A percentile compares a stretch with the other conserved stretches of the same genome.
Conservation (phyloP, 495 filamentous ascomycete species). For the Xylaria acuta region DNA sequence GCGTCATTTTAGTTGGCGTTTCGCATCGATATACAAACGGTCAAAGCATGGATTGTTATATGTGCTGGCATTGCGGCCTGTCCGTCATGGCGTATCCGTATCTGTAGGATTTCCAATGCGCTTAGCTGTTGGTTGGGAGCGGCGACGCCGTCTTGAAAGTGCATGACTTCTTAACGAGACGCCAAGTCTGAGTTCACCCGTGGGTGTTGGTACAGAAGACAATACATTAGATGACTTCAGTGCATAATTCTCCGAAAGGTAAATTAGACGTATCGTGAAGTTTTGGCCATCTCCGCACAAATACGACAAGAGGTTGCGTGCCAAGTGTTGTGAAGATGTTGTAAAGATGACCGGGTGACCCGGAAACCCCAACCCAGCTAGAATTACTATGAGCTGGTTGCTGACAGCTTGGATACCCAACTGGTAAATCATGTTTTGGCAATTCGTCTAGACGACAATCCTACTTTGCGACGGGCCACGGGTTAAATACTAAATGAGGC, state of each 20-base stretch:
- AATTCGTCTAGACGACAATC: not conserved
- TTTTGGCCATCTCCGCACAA: not conserved
- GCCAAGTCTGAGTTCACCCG: not conserved
- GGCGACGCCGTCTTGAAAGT: constrained; percentile 9
- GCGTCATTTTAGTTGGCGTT: not conserved
- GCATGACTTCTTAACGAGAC: not conserved
- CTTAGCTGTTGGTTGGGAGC: constrained; percentile 2
- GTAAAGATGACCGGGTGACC: not conserved
- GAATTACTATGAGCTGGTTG: not conserved
- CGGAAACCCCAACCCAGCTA: not conserved
- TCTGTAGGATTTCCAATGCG: not conserved
- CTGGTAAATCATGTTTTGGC: not conserved
- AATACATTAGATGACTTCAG: too few species aligned
- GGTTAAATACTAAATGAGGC: not conserved
- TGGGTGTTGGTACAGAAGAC: not conserved
- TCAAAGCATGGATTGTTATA: not conserved
- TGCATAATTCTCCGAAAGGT: not conserved
- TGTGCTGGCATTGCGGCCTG: not conserved
- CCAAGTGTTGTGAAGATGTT: not conserved
- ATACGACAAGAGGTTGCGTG: not conserved
- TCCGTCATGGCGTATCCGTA: not conserved
- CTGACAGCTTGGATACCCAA: not conserved
- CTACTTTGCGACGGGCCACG: constrained; percentile 1
- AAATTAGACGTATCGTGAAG: not conserved
- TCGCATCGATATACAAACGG: not conserved